Conservation (phyloP, 2,329 filamentous ascomycete genomes). For the Stagonosporopsis chrysanthemi region DNA sequence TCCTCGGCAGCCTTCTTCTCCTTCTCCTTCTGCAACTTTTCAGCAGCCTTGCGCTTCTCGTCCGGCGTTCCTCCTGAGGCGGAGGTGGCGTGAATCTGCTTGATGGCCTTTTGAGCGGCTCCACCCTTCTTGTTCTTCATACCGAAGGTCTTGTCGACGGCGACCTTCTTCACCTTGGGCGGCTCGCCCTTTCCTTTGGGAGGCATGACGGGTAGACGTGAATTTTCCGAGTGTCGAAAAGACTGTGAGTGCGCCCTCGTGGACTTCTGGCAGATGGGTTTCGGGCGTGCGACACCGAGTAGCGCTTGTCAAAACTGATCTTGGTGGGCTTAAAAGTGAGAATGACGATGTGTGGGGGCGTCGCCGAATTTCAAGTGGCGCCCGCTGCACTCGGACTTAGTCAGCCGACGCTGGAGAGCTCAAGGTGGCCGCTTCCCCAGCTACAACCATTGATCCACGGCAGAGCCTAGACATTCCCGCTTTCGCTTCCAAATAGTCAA, state of each 20-base stretch:
- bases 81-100: conserved; percentile 74
- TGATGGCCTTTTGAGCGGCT: conserved; percentile 88
- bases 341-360: conserved; percentile 47
- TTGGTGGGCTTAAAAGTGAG: conserved; percentile 40
- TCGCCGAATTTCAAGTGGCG: conserved; percentile 26
- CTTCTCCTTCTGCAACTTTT: conserved; percentile 72
- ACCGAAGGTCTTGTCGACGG: conserved; percentile 96
- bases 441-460: conserved; percentile 12
- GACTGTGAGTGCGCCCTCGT: conserved; percentile 20
- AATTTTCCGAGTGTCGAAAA: conserved; percentile 3
- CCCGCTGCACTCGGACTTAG: conserved; percentile 21
- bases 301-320: conserved; percentile 23
- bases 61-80: conserved; percentile 75
- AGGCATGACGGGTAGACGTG: conserved; percentile 65
- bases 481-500: neutral
- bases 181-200: conserved; percentile 65
- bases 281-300: conserved; percentile 24
- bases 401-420: conserved; percentile 24
- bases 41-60: conserved; percentile 79
- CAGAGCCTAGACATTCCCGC: conserved; percentile 13
- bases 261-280: conserved; percentile 9
- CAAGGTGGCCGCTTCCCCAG: conserved; percentile 36
- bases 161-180: conserved; percentile 65
- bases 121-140: conserved; percentile 99
- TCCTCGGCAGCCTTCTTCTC: conserved; percentile 92